phyloP scores from a whole-genome alignment of 2,329 filamentous ascomycete genomes.

The Fusarium goolgardi region DNA sequence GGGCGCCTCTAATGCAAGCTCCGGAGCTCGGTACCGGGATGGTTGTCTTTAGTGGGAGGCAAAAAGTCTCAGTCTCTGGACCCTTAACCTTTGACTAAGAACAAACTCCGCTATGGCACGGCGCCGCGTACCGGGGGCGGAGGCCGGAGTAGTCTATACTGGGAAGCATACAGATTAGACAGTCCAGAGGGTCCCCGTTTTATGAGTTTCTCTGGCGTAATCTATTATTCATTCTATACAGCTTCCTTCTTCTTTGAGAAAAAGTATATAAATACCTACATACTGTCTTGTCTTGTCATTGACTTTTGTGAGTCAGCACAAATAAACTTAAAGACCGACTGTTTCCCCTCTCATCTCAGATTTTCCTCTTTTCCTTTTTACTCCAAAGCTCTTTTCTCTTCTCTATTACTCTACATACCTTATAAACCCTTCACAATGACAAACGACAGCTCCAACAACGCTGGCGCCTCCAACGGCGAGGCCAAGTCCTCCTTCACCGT shows the following conservation, averaged over 20 bases:
- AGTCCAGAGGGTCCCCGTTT: not conserved
- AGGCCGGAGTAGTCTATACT: slow-evolving; percentile 13
- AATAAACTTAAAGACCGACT: slow-evolving; percentile 18
- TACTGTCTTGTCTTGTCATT: slow-evolving; percentile 1
- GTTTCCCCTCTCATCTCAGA: slow-evolving; percentile 7
- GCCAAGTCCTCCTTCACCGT: slow-evolving; percentile 76
- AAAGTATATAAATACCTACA: not conserved
- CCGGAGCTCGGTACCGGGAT: slow-evolving; percentile 17
- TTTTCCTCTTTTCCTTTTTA: not conserved
- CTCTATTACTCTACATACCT: not conserved
- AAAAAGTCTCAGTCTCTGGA: not conserved
- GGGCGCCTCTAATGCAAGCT: slow-evolving; percentile 28
- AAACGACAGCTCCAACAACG: slow-evolving; percentile 49
- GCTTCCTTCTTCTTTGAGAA: slow-evolving; percentile 35
- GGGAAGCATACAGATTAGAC: not conserved
- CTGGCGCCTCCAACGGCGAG: slow-evolving; percentile 49
- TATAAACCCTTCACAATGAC: slow-evolving; percentile 43
- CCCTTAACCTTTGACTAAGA: slow-evolving; percentile 3
- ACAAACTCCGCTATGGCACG: slow-evolving; percentile 30
- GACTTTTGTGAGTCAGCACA: slow-evolving; percentile 24
- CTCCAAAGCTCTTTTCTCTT: not conserved
- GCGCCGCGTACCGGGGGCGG: slow-evolving; percentile 33
- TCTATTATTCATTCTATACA: slow-evolving; percentile 7
- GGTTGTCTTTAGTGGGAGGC: slow-evolving; percentile 1
- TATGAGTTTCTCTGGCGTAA: slow-evolving; percentile 4